Percentiles rank a stretch among this genome's conserved stretches.
These are phyloP conservation scores for Juglanconis sp. DNA, from an alignment of 2,329 filamentous ascomycete genomes.

Conservation along the genomic window DNA sequence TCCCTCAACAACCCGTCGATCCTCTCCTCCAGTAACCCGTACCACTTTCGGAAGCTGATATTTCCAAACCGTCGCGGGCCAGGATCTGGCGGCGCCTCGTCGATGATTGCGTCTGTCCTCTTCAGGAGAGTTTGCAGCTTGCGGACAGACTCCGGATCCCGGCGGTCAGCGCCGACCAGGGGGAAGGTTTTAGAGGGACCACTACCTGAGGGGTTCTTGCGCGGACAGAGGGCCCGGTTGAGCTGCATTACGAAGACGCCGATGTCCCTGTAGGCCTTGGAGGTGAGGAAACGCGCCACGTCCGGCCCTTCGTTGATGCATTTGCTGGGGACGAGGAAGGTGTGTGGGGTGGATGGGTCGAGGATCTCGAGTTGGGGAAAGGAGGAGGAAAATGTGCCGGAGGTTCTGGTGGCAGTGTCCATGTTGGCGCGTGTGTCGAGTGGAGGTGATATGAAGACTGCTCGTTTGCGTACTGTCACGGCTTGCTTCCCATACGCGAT, in stretches of 20 bases:
- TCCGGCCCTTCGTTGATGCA: slow-evolving; percentile 82
- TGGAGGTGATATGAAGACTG: not conserved
- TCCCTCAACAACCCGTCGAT: slow-evolving; percentile 54
- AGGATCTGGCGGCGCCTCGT: slow-evolving; percentile 77
- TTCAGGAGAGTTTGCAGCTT: slow-evolving; percentile 65
- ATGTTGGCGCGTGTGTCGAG: not conserved
- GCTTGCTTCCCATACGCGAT: not conserved
- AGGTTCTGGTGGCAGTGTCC: not conserved
- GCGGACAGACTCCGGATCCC: slow-evolving; percentile 55
- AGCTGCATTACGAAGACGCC: slow-evolving; percentile 85
- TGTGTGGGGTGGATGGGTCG: slow-evolving; percentile 44
- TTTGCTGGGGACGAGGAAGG: slow-evolving; percentile 70
- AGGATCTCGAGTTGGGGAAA: slow-evolving; percentile 45
- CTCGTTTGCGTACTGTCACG: not conserved
- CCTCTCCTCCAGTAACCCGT: slow-evolving; percentile 62
- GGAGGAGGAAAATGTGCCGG: not conserved
- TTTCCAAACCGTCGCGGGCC: slow-evolving; percentile 92
- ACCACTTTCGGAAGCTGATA: slow-evolving; percentile 83
- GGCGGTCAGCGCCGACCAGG: slow-evolving; percentile 34
- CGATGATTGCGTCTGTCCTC: slow-evolving; percentile 63
- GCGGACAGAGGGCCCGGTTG: slow-evolving; percentile 80
- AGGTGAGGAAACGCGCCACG: slow-evolving; percentile 75
- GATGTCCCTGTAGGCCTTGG: slow-evolving; percentile 82
- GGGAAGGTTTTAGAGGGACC: slow-evolving; percentile 44
- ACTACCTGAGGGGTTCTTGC: slow-evolving; percentile 39